phyloP scores from a whole-genome alignment of 495 filamentous ascomycete genomes.

The Neurospora sp. region DNA sequence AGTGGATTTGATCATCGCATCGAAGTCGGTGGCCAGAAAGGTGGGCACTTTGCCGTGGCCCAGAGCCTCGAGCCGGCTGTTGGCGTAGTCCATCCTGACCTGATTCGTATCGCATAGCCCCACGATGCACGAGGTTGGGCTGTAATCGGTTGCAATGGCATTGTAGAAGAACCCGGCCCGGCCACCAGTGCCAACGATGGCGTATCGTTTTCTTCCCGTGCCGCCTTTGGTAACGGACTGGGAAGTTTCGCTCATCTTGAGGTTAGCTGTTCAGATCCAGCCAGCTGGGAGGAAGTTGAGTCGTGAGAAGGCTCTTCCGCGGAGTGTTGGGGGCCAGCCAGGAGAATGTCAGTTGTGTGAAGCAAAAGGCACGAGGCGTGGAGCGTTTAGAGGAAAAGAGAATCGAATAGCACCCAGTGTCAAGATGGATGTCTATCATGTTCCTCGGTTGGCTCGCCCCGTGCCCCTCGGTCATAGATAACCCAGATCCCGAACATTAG shows the following conservation, averaged over 20 bases:
- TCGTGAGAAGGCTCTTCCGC: background rate
- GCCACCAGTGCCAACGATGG: conserved; percentile 36
- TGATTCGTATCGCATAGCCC: conserved; percentile 42
- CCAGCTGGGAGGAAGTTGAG: background rate
- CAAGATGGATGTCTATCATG: background rate
- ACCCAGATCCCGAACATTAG: conserved; percentile 6
- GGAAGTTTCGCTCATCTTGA: background rate
- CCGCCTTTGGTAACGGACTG: conserved; percentile 2
- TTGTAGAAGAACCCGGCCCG: conserved; percentile 46
- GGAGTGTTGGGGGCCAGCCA: background rate
- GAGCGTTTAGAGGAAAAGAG: background rate
- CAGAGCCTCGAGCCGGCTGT: conserved; percentile 21
- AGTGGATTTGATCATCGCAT: conserved; percentile 42
- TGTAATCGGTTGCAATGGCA: conserved; percentile 40
- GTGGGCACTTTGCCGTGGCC: conserved; percentile 35
- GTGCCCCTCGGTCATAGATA: conserved; percentile 7
- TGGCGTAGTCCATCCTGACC: conserved; percentile 36
- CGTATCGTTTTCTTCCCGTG: conserved; percentile 25
- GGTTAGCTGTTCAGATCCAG: background rate
- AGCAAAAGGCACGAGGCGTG: background rate
- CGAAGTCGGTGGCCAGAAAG: conserved; percentile 42
- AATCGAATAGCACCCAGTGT: background rate
- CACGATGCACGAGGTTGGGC: conserved; percentile 36
- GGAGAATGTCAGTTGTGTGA: background rate
- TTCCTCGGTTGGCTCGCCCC: background rate